These are phyloP conservation scores for Phoenix dactylifera DNA, from an alignment of 176 grass and related monocot species.

Conservation along the genomic window DNA sequence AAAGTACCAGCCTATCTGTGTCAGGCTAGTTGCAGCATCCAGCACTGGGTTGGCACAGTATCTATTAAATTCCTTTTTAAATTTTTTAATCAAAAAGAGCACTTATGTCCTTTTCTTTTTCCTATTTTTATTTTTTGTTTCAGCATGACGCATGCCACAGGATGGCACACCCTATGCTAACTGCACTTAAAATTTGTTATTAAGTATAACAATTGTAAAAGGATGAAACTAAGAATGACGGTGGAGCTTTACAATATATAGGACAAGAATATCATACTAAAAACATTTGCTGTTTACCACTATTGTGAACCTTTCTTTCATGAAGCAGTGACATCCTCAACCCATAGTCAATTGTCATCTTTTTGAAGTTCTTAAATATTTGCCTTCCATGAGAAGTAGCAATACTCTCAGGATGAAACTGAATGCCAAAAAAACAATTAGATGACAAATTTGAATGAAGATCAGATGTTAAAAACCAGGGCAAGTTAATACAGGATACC, in stretches of 20 bases:
- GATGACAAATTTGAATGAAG: neutral
- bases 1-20: neutral
- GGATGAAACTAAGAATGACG: no score
- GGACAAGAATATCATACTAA: slow-evolving; percentile 7
- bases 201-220: no score
- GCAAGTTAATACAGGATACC: slow-evolving; percentile 30
- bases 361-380: slow-evolving; percentile 90
- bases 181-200: no score
- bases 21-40: neutral
- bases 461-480: neutral
- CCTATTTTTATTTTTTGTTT: no score
- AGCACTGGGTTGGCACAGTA: neutral
- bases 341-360: slow-evolving; percentile 55
- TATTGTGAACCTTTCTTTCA: slow-evolving; percentile 91
- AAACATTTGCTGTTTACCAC: slow-evolving; percentile 78
- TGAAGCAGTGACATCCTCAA: slow-evolving; percentile 28
- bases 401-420: slow-evolving; percentile 98
- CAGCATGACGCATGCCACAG: no score
- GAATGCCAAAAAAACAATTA: slow-evolving; percentile 25
- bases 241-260: no score
- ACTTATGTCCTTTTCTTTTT: no score
- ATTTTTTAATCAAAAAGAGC: no score
- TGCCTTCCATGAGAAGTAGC: slow-evolving; percentile 81
- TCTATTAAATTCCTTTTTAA: no score
- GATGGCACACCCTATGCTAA: no score